A percentile compares a stretch with the other conserved stretches of the same genome.
Conservation (phyloP, 1,284 basidiomycete species). For the Cryptococcus wingfieldii region DNA sequence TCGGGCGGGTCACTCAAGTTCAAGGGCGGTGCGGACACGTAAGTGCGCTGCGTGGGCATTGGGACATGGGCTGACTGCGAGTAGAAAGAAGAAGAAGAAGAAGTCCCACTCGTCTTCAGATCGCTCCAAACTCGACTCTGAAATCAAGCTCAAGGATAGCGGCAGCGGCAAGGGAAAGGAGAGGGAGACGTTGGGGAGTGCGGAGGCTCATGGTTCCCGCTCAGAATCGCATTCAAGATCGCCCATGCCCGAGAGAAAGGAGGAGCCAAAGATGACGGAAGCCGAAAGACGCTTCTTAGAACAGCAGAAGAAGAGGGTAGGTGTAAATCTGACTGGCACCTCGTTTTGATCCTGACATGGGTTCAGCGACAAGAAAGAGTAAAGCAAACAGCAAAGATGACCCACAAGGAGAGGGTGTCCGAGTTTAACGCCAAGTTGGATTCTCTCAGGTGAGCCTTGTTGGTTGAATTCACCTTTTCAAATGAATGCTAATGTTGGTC, state of each 20-base stretch:
- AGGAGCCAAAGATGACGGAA: conserved; percentile 63
- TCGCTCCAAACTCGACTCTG: conserved; percentile 20
- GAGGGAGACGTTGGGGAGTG: conserved; percentile 3
- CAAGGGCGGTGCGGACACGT: conserved; percentile 81
- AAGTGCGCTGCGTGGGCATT: conserved; percentile 34
- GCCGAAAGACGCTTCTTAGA: conserved; percentile 88
- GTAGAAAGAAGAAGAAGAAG: conserved; percentile 74
- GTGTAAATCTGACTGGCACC: conserved; percentile 33
- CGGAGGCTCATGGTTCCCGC: background rate
- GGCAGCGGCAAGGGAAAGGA: conserved; percentile 37
- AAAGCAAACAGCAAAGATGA: conserved; percentile 72
- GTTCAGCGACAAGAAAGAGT: conserved; percentile 68
- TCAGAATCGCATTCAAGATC: background rate
- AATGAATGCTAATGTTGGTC: background rate
- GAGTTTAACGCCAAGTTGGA: conserved; percentile 89
- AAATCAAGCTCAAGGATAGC: conserved; percentile 49
- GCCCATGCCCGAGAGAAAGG: background rate
- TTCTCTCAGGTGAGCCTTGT: conserved; percentile 52
- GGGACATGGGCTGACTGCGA: background rate
- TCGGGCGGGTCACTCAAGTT: conserved; percentile 85
- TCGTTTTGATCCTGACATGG: background rate
- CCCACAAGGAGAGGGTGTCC: conserved; percentile 91
- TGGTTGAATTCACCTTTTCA: background rate
- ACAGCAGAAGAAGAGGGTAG: conserved; percentile 71
- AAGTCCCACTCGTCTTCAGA: conserved; percentile 58